A percentile compares a stretch with the other conserved stretches of the same genome.
These are phyloP conservation scores for Durusdinium trenchii DNA, from an alignment of 73 alveolate species.

Conservation along the genomic window DNA sequence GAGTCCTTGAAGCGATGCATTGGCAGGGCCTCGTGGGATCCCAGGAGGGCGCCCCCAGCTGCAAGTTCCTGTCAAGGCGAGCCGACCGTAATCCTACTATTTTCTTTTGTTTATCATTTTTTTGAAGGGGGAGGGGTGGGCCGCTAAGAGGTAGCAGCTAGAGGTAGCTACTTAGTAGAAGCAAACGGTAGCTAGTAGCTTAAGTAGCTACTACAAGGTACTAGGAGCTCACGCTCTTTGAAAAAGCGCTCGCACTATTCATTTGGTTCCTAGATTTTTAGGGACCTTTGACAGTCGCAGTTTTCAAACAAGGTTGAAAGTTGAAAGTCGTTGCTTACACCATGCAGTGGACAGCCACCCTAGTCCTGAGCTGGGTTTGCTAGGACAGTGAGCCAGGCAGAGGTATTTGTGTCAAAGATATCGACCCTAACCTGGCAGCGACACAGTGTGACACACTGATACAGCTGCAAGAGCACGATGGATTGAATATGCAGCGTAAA, in stretches of 20 bases:
- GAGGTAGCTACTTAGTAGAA: too few species aligned
- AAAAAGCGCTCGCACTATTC: background rate
- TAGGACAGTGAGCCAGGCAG: slow-evolving; percentile 59
- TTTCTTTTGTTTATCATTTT: too few species aligned
- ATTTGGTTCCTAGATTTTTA: background rate
- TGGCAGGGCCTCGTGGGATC: slow-evolving; percentile 81
- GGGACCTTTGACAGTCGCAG: background rate
- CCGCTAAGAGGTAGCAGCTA: too few species aligned
- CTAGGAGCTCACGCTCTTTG: background rate
- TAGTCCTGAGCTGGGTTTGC: slow-evolving; percentile 60
- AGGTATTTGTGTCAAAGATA: slow-evolving; percentile 45
- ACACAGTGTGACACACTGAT: background rate
- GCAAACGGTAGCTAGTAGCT: too few species aligned
- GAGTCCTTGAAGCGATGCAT: slow-evolving; percentile 65
- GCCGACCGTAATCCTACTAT: too few species aligned
- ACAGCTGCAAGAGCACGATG: background rate
- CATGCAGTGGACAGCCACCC: background rate
- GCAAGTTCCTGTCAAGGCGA: slow-evolving; percentile 72
- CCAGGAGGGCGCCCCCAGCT: slow-evolving; percentile 74
- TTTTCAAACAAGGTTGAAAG: too few species aligned
- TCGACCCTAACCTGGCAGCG: slow-evolving; percentile 48
- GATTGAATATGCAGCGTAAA: too few species aligned
- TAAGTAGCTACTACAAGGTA: too few species aligned
- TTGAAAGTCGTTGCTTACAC: too few species aligned
- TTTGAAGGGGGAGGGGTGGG: too few species aligned